Evolutionary conservation across 805 yeast species (phyloP), one percentile per base, ranked within the genome.

Genomic region (Spathaspora girioi): DNA sequence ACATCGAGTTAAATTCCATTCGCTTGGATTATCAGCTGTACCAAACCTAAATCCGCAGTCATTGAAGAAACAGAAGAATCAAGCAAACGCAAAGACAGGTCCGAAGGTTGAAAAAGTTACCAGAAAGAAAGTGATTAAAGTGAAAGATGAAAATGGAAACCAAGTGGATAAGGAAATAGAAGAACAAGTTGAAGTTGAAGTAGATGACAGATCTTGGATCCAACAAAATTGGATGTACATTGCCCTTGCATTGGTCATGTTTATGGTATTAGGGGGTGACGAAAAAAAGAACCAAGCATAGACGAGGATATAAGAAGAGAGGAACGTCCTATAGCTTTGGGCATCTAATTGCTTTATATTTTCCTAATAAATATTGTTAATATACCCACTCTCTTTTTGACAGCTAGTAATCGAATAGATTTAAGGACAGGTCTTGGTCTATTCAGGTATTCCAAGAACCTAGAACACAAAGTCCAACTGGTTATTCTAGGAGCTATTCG

Each of bases 161-260:
- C 59, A 55, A 38, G 54, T 57, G 2, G 64, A 61, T 47, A 51
- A 50, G 23, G 68, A 55, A 43, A 66, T 59, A 1, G 65, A 60
- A 51, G 64, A 61, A 20, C 66, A 62, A 35, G 58, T 51, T 14
- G 58, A 54, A 35, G 61, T 54, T 20, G 65, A 56, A 43, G 69
- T 59, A 18, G 70, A 62, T 45, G 61, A 60, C 14, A 59, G 71
- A 38, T 76, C 84, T 5, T 82, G 81, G 65, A 66, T 83, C 15
- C 86, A 82, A 60, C 77, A 78, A 62, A 78, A 83, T 65, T 83
- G 87, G 87, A 71, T 80, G 75, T 82, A 79, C 62, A 68, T 83
- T 23, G 80, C 80, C 7, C 81, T 83, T 1, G 80, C 80, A 12
- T 54, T 79, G 19, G 46, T 81, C 10, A 53, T 73, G 51, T 40